Evolutionary conservation across 768 basidiomycete species (phyloP).

Genomic region (Hysterangium stoloniferum): DNA sequence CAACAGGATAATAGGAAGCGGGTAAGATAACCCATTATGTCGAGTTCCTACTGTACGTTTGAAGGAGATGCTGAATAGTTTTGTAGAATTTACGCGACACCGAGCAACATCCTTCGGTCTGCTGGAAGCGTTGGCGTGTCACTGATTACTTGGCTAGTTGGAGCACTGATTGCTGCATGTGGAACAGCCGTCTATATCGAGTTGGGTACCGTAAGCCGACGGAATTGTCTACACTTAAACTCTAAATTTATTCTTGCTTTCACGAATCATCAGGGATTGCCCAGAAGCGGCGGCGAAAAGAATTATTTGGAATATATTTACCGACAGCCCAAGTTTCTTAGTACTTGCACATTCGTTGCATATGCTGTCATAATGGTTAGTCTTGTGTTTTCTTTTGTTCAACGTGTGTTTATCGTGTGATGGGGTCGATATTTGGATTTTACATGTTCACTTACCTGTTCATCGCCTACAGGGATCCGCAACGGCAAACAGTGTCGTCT

Average conservation of each 20-base stretch:
- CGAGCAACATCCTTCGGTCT: slow-evolving; percentile 7
- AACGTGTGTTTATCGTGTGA: too few relatives aligned
- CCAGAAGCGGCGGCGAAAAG: slow-evolving; percentile 12
- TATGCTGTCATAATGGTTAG: slow-evolving; percentile 8
- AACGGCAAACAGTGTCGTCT: slow-evolving; percentile 1
- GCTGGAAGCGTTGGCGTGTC: slow-evolving; percentile 7
- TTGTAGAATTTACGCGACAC: slow-evolving; percentile 10
- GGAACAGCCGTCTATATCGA: slow-evolving; percentile 12
- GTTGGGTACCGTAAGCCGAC: slow-evolving; percentile 7
- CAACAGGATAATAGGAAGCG: slow-evolving; percentile 6
- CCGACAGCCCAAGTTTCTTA: slow-evolving; percentile 3
- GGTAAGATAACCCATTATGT: background rate
- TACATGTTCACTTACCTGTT: background rate
- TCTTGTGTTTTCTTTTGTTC: too few relatives aligned
- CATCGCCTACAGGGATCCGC: background rate
- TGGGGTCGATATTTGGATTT: slow-evolving; percentile 17
- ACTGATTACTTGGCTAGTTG: slow-evolving; percentile 6
- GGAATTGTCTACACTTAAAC: too few relatives aligned
- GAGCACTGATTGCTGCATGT: slow-evolving; percentile 1
- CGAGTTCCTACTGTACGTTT: background rate
- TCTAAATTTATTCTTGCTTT: background rate
- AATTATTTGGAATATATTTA: slow-evolving; percentile 5
- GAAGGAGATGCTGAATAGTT: background rate
- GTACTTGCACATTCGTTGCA: background rate
- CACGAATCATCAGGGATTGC: background rate